Base-by-base conservation (phyloP, 2,329 filamentous ascomycete genomes). In the Scedosporium dehoogii region DNA sequence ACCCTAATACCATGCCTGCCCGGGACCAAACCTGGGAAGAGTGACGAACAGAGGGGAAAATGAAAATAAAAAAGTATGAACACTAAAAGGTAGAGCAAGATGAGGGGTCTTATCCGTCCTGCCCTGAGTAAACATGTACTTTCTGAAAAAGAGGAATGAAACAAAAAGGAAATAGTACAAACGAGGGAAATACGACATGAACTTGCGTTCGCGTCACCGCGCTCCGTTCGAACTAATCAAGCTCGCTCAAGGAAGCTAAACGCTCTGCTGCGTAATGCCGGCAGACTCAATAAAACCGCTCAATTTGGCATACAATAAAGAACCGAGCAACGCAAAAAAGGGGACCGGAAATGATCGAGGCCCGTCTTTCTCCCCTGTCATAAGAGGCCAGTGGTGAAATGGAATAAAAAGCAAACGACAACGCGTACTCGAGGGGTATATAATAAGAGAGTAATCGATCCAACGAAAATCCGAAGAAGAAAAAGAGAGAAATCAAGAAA, bases 401-500 rank as follows among this genome's bases (percentile, higher is more conserved):
- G 25, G 29, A 61, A 25, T 25, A 38, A 53, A 56, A 61, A 61
- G 33, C 27, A 55, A 61, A 61, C 38, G 18, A 25, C 25, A 41
- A 25, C 46, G 29, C 55, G 44, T 14, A 42, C 18, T 55, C 51
- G 23, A 18, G 23, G n/a, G 18, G 48, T 55, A 56, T 62, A 62
- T 46, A 62, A 53, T 33, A 62, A 62, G 25, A 53, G 21, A 62
- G 27, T n/a, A 48, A 21, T 25, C 38, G 53, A 42, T n/a, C 5
- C 27, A 27, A 12, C 25, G 18, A 55, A 59, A 59, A 33, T 16
- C 21, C 38, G 55, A 51, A 10, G 33, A 16, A 57, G 62, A 27
- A 62, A 63, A 48, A 59, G 58, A 51, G 63, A 61, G 10, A 62
- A 58, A 18, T 56, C 51, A 25, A 59, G 14, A 48, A 48, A 48